These are phyloP conservation scores for Craspedostauros australis DNA, from an alignment of 108 stramenopile species.

Conservation along the genomic window DNA sequence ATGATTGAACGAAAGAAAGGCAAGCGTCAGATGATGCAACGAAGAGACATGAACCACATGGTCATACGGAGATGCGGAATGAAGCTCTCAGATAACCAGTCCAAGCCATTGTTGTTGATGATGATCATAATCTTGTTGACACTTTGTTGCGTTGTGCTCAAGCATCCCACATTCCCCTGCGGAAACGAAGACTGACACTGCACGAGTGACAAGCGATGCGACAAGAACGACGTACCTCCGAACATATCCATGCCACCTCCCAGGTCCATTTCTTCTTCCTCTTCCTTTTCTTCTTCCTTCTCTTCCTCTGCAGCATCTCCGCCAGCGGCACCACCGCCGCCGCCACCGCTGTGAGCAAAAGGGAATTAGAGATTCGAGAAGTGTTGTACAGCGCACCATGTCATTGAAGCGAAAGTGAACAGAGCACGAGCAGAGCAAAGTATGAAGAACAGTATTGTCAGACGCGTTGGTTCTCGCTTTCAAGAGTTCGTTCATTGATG, in stretches of 20 bases:
- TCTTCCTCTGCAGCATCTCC: constrained; percentile 37
- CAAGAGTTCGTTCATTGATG: background rate
- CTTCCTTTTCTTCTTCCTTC: constrained; percentile 41
- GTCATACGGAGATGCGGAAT: too few species aligned
- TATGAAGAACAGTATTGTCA: background rate
- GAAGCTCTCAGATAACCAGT: too few species aligned
- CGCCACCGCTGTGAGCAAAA: constrained; percentile 24
- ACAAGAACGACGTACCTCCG: constrained; percentile 55
- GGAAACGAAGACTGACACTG: too few species aligned
- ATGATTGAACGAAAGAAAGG: too few species aligned
- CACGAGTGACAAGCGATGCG: too few species aligned
- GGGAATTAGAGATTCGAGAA: constrained; percentile 1
- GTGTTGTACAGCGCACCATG: background rate
- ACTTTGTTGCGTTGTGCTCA: too few species aligned
- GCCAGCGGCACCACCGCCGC: constrained; percentile 35
- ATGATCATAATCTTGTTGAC: too few species aligned
- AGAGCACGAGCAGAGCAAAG: background rate
- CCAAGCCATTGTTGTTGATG: too few species aligned
- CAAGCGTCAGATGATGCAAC: too few species aligned
- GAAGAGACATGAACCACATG: too few species aligned
- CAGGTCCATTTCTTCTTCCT: constrained; percentile 50
- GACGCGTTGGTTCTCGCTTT: background rate
- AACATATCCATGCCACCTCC: constrained; percentile 81
- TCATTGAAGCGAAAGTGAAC: background rate
- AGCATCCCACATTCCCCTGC: too few species aligned